phyloP scores from a whole-genome alignment of 2,329 filamentous ascomycete species.

The Aspergillus chevalieri region DNA sequence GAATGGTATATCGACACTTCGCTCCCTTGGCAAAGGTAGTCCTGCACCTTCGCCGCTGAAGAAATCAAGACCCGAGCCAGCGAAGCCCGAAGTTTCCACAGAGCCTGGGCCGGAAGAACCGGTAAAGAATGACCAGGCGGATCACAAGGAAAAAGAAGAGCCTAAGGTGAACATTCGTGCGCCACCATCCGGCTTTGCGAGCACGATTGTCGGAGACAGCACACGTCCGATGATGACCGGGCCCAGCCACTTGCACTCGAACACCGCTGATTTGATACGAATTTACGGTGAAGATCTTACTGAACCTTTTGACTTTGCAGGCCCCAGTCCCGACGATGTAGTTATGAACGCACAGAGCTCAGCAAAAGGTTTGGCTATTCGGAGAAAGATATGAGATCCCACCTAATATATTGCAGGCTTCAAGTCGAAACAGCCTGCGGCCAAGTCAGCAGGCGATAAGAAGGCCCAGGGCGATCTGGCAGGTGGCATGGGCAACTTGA shows the following conservation, averaged over 20 bases:
- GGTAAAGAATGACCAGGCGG: conserved; percentile 3
- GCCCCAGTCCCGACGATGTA: conserved; percentile 86
- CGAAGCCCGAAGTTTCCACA: conserved; percentile 4
- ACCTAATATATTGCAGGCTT: conserved; percentile 41
- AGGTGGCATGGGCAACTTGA: conserved; percentile 44
- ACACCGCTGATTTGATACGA: conserved; percentile 28
- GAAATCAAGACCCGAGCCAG: conserved; percentile 14
- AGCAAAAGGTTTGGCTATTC: conserved; percentile 66
- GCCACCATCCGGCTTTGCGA: conserved; percentile 47
- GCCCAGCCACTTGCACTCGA: conserved; percentile 29
- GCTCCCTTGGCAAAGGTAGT: conserved; percentile 14
- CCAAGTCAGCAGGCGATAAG: conserved; percentile 37
- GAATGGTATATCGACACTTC: conserved; percentile 18
- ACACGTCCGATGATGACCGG: conserved; percentile 19
- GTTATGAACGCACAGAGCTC: conserved; percentile 72
- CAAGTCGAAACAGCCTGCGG: conserved; percentile 37
- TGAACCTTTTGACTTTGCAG: conserved; percentile 60
- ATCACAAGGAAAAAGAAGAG: conserved; percentile 8
- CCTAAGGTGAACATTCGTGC: conserved; percentile 33
- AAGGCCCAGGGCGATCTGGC: conserved; percentile 40
- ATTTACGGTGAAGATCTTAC: conserved; percentile 36
- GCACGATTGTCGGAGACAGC: conserved; percentile 33
- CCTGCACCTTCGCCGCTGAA: conserved; percentile 12
- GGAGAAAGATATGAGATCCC: conserved; percentile 28
- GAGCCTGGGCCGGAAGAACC: conserved; percentile 2